Base-by-base conservation (phyloP, 768 basidiomycete species). In the Leucocoprinus leucothites region DNA sequence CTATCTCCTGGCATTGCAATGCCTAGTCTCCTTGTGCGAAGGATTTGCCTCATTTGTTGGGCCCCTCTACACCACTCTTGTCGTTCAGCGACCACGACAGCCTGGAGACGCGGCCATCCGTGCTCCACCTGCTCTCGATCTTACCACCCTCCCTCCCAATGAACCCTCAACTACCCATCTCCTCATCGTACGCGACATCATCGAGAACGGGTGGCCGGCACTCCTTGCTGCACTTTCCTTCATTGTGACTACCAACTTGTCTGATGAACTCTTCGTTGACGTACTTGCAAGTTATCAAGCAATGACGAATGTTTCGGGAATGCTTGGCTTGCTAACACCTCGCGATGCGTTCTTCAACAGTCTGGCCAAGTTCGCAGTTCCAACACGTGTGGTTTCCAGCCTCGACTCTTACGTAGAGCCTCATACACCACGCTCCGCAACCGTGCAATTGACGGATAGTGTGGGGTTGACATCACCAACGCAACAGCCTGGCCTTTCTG, bases 301-400 rank as follows among this genome's bases (percentile, higher is more conserved):
- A 6, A 81, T 98, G 71, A 87, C 91, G 2, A 87, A 90, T 55
- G 91, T 92, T 1, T 86, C 91, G 21, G 96, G 95, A 18, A 89
- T 93, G 73, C 82, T 98, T n/a, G 84, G 84, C 1, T 77, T 98
- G 1, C 72, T 78, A 1, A 98, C 94, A 0, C 94, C 95, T 0
- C 82, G 96, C 18, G 94, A 98, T 58, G 95, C 96, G 0, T 94
- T 99, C 72, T 84, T 98, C 65, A 89, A 84, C 19, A 87, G 84
- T 46, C 79, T 99, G 14, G 82, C 91, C n/a, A 94, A 94, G 65
- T 87, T 91, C 56, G 89, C 94, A 0, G 90, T 98, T n/a, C 96
- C 96, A 0, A 81, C 91, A 0, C 80, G 87, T 2, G 90, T 98
- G 9, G 91, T 99, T 0, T 89, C 91, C 1, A 87, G 87, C 60